A percentile compares a stretch with the other conserved stretches of the same genome.
phyloP scores from a whole-genome alignment of 2,329 filamentous ascomycete species.

The Apiospora hydei region DNA sequence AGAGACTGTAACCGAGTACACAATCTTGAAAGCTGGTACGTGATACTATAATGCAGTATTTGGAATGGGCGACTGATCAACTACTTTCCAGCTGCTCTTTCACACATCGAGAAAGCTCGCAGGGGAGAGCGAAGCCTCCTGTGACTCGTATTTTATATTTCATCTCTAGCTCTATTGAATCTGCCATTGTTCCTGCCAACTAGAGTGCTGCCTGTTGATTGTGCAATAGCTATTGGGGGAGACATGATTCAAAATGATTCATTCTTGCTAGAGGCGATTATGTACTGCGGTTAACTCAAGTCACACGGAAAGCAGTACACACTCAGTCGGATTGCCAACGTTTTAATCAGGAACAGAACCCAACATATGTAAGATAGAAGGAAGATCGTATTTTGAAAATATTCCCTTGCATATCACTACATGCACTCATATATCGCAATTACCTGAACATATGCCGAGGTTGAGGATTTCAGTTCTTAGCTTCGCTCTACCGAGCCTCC shows the following conservation, averaged over 20 bases:
- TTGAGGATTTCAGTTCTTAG: too few relatives aligned
- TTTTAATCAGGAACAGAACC: background rate
- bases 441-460: too few relatives aligned
- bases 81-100: background rate
- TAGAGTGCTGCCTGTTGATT: background rate
- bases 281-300: background rate
- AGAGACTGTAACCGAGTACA: background rate
- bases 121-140: background rate
- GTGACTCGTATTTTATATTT: background rate
- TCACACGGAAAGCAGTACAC: background rate
- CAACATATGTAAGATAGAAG: too few relatives aligned
- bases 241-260: slow-evolving; percentile 20
- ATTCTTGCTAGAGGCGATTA: slow-evolving; percentile 9
- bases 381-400: background rate
- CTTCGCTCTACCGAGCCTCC: too few relatives aligned
- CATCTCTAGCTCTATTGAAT: background rate
- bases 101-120: background rate
- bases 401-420: background rate
- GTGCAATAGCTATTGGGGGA: background rate
- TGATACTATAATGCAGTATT: too few relatives aligned
- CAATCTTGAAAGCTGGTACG: background rate
- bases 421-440: too few relatives aligned
- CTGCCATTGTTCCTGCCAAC: background rate
- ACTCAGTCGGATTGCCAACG: background rate
- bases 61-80: too few relatives aligned